These are phyloP conservation scores for Aureobasidium sp. DNA, from an alignment of 2,329 filamentous ascomycete genomes.

Conservation along the genomic window DNA sequence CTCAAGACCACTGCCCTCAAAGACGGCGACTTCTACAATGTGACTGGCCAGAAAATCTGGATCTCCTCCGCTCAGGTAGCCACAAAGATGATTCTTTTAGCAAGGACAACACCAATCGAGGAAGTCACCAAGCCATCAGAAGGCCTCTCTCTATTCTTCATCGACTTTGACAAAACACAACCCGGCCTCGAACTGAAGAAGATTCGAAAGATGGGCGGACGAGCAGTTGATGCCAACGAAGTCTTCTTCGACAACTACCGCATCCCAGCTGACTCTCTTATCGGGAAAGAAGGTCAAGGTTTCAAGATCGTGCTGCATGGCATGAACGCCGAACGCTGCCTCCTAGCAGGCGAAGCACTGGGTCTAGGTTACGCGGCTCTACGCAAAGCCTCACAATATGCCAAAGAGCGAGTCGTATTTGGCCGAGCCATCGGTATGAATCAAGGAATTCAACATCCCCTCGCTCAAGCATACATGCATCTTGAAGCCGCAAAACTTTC, in stretches of 20 bases:
- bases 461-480: slow-evolving; percentile 58
- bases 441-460: slow-evolving; percentile 57
- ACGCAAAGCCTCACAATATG: slow-evolving; percentile 53
- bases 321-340: slow-evolving; percentile 72
- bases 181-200: slow-evolving; percentile 59
- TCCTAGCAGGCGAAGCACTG: slow-evolving; percentile 52
- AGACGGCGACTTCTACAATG: slow-evolving; percentile 54
- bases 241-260: slow-evolving; percentile 78
- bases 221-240: slow-evolving; percentile 77
- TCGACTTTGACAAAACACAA: slow-evolving; percentile 58
- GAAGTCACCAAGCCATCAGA: slow-evolving; percentile 63
- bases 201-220: slow-evolving; percentile 81
- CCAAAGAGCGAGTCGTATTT: slow-evolving; percentile 59
- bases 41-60: slow-evolving; percentile 77
- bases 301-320: slow-evolving; percentile 69
- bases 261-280: slow-evolving; percentile 56
- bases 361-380: slow-evolving; percentile 41
- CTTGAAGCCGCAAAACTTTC: slow-evolving; percentile 55
- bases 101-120: slow-evolving; percentile 64
- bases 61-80: slow-evolving; percentile 81
- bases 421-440: slow-evolving; percentile 59
- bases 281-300: slow-evolving; percentile 67
- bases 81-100: slow-evolving; percentile 73
- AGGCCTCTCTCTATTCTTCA: slow-evolving; percentile 72
- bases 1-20: slow-evolving; percentile 58